A percentile compares a stretch with the other conserved stretches of the same genome.
These are phyloP conservation scores for Ganoderma sp. DNA, from an alignment of 1,284 basidiomycete genomes.

Conservation along the genomic window DNA sequence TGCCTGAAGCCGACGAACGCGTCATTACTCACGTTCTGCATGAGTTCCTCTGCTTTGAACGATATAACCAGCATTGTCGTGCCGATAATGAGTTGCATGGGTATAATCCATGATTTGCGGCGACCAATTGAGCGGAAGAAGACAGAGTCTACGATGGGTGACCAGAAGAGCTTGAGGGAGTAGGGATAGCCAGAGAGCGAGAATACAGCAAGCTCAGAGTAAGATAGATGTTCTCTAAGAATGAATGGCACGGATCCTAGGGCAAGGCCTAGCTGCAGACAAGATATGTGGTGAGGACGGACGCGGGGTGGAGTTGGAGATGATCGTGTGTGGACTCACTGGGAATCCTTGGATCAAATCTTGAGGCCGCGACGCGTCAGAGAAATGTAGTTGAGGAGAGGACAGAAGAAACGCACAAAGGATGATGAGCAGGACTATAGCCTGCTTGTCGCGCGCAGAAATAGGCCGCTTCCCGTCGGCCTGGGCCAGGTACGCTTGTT, in stretches of 20 bases:
- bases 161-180: slow-evolving; percentile 97
- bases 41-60: slow-evolving; percentile 76
- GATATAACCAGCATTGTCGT: slow-evolving; percentile 90
- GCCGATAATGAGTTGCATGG: slow-evolving; percentile 93
- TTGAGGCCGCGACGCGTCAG: slow-evolving; percentile 39
- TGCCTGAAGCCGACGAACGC: background rate
- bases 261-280: slow-evolving; percentile 12
- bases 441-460: slow-evolving; percentile 79
- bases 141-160: slow-evolving; percentile 94
- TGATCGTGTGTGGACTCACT: slow-evolving; percentile 57
- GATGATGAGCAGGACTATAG: slow-evolving; percentile 86
- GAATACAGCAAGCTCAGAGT: slow-evolving; percentile 96
- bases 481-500: slow-evolving; percentile 34
- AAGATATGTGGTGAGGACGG: background rate
- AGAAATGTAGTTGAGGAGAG: slow-evolving; percentile 15
- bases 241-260: slow-evolving; percentile 94
- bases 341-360: slow-evolving; percentile 96
- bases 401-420: slow-evolving; percentile 70
- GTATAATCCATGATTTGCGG: slow-evolving; percentile 98
- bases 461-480: slow-evolving; percentile 55
- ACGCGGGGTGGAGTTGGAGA: background rate
- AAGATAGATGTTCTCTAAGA: slow-evolving; percentile 92
- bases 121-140: slow-evolving; percentile 86
- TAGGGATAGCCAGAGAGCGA: slow-evolving; percentile 96
- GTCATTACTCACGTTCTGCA: slow-evolving; percentile 72